These are phyloP conservation scores for Gossypium stocksii DNA, from an alignment of 345 rosid species.

Conservation along the genomic window DNA sequence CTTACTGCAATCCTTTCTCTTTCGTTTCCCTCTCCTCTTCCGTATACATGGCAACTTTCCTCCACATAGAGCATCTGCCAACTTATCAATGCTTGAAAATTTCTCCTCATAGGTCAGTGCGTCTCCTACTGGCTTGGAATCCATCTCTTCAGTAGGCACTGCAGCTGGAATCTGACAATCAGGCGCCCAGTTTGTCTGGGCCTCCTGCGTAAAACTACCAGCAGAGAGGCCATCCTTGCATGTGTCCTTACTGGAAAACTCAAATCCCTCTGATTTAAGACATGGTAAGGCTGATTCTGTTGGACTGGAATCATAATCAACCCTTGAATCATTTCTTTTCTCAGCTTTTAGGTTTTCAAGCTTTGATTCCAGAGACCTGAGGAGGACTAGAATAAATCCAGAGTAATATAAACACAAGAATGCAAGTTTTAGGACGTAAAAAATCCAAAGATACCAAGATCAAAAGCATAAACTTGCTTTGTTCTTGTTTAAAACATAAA, in stretches of 20 bases:
- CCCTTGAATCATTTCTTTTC: constrained; percentile 29
- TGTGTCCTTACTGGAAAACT: constrained; percentile 53
- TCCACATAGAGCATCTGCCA: constrained; percentile 28
- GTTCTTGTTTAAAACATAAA: background rate
- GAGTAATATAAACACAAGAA: background rate
- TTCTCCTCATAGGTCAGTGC: constrained; percentile 30
- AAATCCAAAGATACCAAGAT: background rate
- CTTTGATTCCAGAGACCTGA: constrained; percentile 73
- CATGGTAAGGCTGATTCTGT: constrained; percentile 56
- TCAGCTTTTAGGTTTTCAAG: constrained; percentile 67
- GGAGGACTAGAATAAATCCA: constrained; percentile 9
- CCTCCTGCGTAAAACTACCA: constrained; percentile 77
- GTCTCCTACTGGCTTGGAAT: constrained; percentile 34
- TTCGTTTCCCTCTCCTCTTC: constrained; percentile 79
- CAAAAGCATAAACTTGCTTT: background rate
- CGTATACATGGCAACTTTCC: constrained; percentile 41
- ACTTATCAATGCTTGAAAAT: constrained; percentile 28
- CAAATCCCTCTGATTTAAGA: constrained; percentile 45
- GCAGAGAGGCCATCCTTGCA: constrained; percentile 70
- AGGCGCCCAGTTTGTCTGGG: constrained; percentile 47
- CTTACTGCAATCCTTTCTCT: constrained; percentile 57
- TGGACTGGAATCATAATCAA: constrained; percentile 52
- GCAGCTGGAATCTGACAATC: constrained; percentile 33
- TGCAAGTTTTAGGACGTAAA: background rate
- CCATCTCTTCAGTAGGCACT: constrained; percentile 21